phyloP scores from a whole-genome alignment of 1,139 yeast species.

The Hemisphaericaspora xylofermentans region DNA sequence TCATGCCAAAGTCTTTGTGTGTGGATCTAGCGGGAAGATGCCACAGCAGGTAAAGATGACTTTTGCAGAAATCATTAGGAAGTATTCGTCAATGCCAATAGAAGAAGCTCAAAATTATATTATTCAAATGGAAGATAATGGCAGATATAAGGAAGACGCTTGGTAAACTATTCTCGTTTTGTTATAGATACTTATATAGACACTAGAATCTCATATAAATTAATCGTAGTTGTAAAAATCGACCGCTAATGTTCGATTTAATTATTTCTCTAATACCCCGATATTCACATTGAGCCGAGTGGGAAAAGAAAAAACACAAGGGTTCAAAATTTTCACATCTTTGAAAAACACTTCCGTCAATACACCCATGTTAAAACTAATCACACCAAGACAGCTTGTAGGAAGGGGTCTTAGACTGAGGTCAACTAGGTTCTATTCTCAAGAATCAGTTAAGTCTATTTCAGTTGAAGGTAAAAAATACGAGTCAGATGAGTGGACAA shows the following conservation, averaged over 20 bases:
- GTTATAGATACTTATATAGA: neutral
- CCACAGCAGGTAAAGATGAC: slow-evolving; percentile 87
- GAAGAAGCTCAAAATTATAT: slow-evolving; percentile 53
- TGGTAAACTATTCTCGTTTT: slow-evolving; percentile 51
- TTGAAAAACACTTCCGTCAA: neutral
- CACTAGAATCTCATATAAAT: slow-evolving; percentile 1
- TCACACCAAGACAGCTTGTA: slow-evolving; percentile 2
- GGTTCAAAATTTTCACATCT: neutral
- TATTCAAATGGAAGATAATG: slow-evolving; percentile 58
- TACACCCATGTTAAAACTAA: slow-evolving; percentile 3
- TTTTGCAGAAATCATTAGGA: slow-evolving; percentile 56
- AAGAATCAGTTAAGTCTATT: slow-evolving; percentile 29
- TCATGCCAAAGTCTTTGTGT: slow-evolving; percentile 65
- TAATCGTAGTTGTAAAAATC: no score
- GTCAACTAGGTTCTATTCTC: slow-evolving; percentile 10
- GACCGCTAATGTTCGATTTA: no score
- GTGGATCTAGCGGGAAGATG: slow-evolving; percentile 96
- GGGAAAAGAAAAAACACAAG: neutral
- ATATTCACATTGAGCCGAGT: no score
- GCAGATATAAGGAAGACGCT: slow-evolving; percentile 84
- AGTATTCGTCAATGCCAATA: slow-evolving; percentile 35
- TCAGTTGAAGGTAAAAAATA: slow-evolving; percentile 53
- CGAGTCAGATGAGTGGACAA: slow-evolving; percentile 77
- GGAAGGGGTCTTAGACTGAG: neutral
- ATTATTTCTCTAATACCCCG: no score